Base-by-base conservation (phyloP, 2,329 filamentous ascomycete species). In the Diaporthe citri region DNA sequence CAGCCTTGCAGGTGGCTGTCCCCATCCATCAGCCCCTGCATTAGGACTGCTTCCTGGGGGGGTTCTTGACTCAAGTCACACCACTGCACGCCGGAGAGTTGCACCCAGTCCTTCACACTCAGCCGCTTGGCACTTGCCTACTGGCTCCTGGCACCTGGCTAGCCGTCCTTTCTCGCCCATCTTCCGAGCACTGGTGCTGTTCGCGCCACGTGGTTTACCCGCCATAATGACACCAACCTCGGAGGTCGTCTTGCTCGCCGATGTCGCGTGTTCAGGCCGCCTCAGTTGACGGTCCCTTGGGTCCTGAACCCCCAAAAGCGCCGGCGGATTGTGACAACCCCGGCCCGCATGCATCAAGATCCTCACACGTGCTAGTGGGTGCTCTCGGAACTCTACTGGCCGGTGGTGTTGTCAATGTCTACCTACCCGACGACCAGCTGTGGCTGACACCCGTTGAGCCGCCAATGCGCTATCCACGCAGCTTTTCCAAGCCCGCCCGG, bases 11-110 rank as follows among this genome's bases (percentile, higher is more conserved):
- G n/a, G 22, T 59, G 57, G 43, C 71, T 72, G 51, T 64, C 57
- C 46, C 60, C 46, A 55, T 69, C 64, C 64, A 72, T 64, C 71
- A 64, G 43, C 71, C 71, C 71, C 71, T 72, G 57, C 57, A 64
- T 64, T 56, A 64, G 70, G 34, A 72, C 56, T 51, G 70, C 70
- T 56, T 25, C 36, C 36, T 10, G 28, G 57, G n/a, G 39, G 15
- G 39, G 59, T 34, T 48, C 60, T 28, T 64, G 46, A 36, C 46
- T 55, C 64, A 28, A 20, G 48, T 25, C 64, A 41, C 46, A 64
- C 59, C 59, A 69, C 48, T 69, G 48, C 69, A 71, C 69, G 39
- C 41, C 39, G 9, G 69, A 43, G 39, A 48, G 55, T 31, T 15
- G 25, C 34, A 48, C 12, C 57, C 57, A 43, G 46, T 64, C 39